A percentile compares a stretch with the other conserved stretches of the same genome.
These are phyloP conservation scores for Trichoderma arundinaceum DNA, from an alignment of 2,329 filamentous ascomycete species.

Conservation along the genomic window DNA sequence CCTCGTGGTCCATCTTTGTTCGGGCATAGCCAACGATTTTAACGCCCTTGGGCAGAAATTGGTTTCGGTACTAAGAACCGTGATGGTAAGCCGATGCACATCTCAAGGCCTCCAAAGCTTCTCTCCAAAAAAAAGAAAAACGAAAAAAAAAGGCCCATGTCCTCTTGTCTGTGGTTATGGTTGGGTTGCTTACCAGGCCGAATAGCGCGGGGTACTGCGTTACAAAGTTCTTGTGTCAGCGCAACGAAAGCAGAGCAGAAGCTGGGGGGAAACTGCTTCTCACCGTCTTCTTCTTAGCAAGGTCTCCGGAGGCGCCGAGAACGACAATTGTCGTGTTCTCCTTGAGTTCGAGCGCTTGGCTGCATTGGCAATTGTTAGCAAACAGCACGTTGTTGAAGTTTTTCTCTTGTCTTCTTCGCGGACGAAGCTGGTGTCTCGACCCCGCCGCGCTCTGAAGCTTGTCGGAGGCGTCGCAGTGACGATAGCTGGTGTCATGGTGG, in stretches of 20 bases:
- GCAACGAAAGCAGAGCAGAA: conserved; percentile 19
- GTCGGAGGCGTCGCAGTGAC: conserved; percentile 23
- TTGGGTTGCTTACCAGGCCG: conserved; percentile 76
- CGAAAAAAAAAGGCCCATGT: background rate
- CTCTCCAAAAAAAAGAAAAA: background rate
- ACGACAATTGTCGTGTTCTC: conserved; percentile 98
- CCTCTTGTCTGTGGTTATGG: background rate
- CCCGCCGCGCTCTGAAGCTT: conserved; percentile 28
- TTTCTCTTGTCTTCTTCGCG: background rate
- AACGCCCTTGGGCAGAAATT: conserved; percentile 96
- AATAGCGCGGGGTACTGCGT: conserved; percentile 92
- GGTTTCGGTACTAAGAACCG: conserved; percentile 87
- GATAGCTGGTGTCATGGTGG: conserved; percentile 33
- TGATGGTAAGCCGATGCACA: conserved; percentile 31
- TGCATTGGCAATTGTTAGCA: conserved; percentile 32
- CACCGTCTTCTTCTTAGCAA: conserved; percentile 99
- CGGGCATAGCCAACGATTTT: conserved; percentile 98
- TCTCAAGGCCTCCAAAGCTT: background rate
- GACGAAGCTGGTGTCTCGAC: conserved; percentile 19
- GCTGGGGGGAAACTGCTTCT: conserved; percentile 42
- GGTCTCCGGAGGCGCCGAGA: conserved; percentile 93
- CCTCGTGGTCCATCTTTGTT: conserved; percentile 98
- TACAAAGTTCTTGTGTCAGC: conserved; percentile 29
- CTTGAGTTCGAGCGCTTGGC: conserved; percentile 90
- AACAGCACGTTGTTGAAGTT: background rate